A percentile compares a stretch with the other conserved stretches of the same genome.
These are phyloP conservation scores for Colletotrichum costaricense DNA, from an alignment of 2,329 filamentous ascomycete species.

Conservation along the genomic window DNA sequence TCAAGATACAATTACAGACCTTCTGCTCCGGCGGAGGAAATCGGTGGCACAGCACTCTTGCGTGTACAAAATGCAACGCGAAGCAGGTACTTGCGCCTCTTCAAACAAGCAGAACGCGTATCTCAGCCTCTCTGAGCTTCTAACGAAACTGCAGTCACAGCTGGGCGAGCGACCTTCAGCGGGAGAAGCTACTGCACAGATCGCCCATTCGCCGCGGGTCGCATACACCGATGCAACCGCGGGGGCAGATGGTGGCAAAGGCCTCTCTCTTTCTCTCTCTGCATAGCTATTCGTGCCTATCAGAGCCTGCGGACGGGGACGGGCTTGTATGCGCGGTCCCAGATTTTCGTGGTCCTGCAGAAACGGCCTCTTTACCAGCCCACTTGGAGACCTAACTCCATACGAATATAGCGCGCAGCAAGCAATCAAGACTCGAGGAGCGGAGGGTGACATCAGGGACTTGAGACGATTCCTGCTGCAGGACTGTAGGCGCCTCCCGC, in stretches of 20 bases:
- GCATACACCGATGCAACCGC: conserved; percentile 26
- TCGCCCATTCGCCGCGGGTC: conserved; percentile 28
- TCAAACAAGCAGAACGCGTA: background rate
- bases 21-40: background rate
- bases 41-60: background rate
- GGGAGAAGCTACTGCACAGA: conserved; percentile 19
- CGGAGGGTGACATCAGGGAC: conserved; percentile 21
- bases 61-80: background rate
- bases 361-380: background rate
- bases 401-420: background rate
- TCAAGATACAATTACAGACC: too few species aligned
- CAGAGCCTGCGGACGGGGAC: background rate
- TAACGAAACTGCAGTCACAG: background rate
- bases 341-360: background rate
- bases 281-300: background rate
- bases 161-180: background rate
- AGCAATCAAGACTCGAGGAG: background rate
- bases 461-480: conserved; percentile 32
- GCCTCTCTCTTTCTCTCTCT: background rate
- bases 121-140: background rate
- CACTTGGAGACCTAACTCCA: background rate
- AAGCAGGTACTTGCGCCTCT: background rate
- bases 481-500: conserved; percentile 27
- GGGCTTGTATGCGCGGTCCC: background rate
- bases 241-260: background rate